Conservation (phyloP, 371 early-diverging fungal species). For the Syncephalastrum monosporum region DNA sequence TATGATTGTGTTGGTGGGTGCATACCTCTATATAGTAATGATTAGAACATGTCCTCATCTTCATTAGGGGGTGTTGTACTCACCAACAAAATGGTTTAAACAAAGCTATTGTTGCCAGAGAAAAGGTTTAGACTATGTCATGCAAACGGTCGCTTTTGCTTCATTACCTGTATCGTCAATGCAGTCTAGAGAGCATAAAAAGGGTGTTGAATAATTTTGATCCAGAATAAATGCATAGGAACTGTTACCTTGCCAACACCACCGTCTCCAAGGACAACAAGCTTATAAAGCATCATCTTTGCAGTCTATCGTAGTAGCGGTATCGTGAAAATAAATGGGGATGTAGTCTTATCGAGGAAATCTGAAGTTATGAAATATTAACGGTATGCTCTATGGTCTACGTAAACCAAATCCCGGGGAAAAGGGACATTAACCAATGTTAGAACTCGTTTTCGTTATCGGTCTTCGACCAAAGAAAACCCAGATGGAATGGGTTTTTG, state of each 20-base stretch:
- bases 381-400: too few relatives aligned
- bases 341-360: too few relatives aligned
- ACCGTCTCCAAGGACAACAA: slow-evolving; percentile 47
- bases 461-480: too few relatives aligned
- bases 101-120: slow-evolving; percentile 55
- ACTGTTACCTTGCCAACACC: slow-evolving; percentile 44
- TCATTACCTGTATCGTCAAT: slow-evolving; percentile 65
- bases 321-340: too few relatives aligned
- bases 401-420: too few relatives aligned
- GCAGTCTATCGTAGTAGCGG: too few relatives aligned
- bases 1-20: background rate
- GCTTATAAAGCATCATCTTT: slow-evolving; percentile 61
- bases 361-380: too few relatives aligned
- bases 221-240: background rate
- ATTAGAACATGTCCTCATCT: background rate
- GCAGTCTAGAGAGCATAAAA: slow-evolving; percentile 49
- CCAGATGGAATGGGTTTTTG: too few relatives aligned
- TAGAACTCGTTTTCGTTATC: too few relatives aligned
- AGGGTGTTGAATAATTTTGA: background rate
- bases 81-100: slow-evolving; percentile 80
- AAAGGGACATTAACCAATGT: too few relatives aligned
- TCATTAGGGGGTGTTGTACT: slow-evolving; percentile 11
- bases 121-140: slow-evolving; percentile 5
- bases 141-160: slow-evolving; percentile 20
- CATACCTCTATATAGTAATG: slow-evolving; percentile 2